Evolutionary conservation across 257 asterid species (phyloP), one percentile per base, ranked within the genome.

Genomic region (Cynanchum wilfordii): DNA sequence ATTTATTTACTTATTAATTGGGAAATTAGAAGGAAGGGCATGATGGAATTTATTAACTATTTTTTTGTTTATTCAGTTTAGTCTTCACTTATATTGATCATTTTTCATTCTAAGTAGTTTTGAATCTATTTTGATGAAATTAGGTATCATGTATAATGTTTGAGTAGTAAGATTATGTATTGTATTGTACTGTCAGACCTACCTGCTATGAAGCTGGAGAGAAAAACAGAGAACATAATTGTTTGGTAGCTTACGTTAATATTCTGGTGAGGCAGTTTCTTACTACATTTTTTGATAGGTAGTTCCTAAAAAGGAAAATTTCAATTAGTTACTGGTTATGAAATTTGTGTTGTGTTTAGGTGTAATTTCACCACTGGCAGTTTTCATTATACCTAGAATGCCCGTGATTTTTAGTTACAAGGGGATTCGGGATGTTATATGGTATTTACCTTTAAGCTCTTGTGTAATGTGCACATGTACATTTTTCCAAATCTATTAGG

Each of bases 211-310:
- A 17, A 7, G 67, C 19, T 30, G 66, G 66, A 25, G 44, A 33
- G 16, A 9, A 30, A 51, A 30, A 62, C 2, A 10, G 24, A 30
- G 24, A 60, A 60, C 22, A 40, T 30, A 60, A 24, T 57, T 57
- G 64, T 57, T 55, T 10, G 64, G 30, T n/a, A n/a, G 66, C 29
- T 27, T 29, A 1, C 5, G 12, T 29, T 33, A 62, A 5, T 13
- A 6, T 40, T 30, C 45, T 62, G 67, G 68, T 63, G 45, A 29
- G 44, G 67, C 67, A 30, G 44, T 60, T 60, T 60, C 24, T 60
- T 16, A 12, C 52, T 1, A 30, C n/a, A 36, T 54, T 55, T 12
- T 47, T 7, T 52, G 38, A 70, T 52, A 8, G 42, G 13, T 22
- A 10, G 12, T 2, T 57, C 57, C 29, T 57, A 9, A 25, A 47